A percentile compares a stretch with the other conserved stretches of the same genome.
These are phyloP conservation scores for Eucalyptus curtisii DNA, from an alignment of 345 rosid genomes.

Conservation along the genomic window DNA sequence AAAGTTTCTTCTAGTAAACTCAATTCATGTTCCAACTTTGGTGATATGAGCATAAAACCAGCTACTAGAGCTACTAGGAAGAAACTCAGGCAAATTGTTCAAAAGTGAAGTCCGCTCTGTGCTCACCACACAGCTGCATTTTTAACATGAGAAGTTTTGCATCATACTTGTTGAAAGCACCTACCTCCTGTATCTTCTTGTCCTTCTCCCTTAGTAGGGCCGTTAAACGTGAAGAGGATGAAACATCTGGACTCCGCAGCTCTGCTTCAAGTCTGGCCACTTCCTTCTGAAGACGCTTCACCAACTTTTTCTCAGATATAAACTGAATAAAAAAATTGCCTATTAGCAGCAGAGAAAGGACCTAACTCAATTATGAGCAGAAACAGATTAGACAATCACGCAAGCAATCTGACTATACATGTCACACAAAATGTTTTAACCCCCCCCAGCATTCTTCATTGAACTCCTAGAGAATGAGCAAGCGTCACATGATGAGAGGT, in stretches of 20 bases:
- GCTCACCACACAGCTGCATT: background rate
- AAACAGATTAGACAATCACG: background rate
- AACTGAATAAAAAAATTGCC: constrained; percentile 33
- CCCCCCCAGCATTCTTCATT: background rate
- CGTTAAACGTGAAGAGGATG: constrained; percentile 47
- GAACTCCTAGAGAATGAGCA: background rate
- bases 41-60: background rate
- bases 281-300: constrained; percentile 82
- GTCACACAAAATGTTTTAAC: background rate
- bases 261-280: constrained; percentile 94
- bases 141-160: background rate
- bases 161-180: background rate
- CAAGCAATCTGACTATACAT: background rate
- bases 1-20: background rate
- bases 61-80: background rate
- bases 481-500: background rate
- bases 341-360: background rate
- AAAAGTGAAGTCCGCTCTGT: background rate
- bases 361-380: background rate
- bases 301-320: constrained; percentile 55
- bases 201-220: constrained; percentile 59
- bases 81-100: background rate
- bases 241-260: constrained; percentile 64
- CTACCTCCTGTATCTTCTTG: constrained; percentile 71
- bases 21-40: background rate